Percentiles rank a stretch among this genome's conserved stretches.
These are phyloP conservation scores for Rhizopus microsporus DNA, from an alignment of 371 early-diverging fungal genomes.

Conservation along the genomic window DNA sequence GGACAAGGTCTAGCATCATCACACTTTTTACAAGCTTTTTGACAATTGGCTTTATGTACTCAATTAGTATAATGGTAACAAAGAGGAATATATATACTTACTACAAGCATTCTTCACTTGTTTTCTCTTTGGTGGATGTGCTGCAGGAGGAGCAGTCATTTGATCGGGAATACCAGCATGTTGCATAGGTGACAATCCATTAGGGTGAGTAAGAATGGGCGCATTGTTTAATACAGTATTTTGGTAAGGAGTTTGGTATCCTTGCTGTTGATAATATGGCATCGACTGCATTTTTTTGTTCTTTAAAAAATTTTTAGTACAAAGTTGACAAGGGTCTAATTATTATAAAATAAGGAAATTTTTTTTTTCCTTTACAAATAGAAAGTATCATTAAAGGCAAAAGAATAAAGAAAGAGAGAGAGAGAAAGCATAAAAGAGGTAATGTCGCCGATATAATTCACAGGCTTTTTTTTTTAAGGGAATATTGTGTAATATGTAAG, in stretches of 20 bases:
- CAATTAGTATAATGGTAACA: background rate
- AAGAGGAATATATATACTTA: constrained; percentile 26
- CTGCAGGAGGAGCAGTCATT: constrained; percentile 12
- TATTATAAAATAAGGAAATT: constrained; percentile 17
- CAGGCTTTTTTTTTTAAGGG: background rate
- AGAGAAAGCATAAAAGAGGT: constrained; percentile 6
- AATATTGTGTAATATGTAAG: background rate
- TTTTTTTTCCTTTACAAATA: constrained; percentile 7
- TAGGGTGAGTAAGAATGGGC: constrained; percentile 25
- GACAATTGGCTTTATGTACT: constrained; percentile 72
- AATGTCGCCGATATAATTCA: constrained; percentile 3
- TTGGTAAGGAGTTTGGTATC: constrained; percentile 36
- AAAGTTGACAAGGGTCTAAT: constrained; percentile 2
- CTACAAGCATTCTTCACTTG: constrained; percentile 56
- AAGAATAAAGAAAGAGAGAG: constrained; percentile 10
- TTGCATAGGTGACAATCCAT: constrained; percentile 39
- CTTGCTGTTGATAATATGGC: constrained; percentile 40
- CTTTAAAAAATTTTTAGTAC: constrained; percentile 7
- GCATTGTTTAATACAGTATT: constrained; percentile 24
- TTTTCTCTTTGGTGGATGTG: constrained; percentile 35
- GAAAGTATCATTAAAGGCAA: constrained; percentile 2
- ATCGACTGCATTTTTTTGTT: constrained; percentile 34
- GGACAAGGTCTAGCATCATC: constrained; percentile 87
- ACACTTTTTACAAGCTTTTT: constrained; percentile 93
- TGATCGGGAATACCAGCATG: constrained; percentile 30